Percentiles rank a stretch among this genome's conserved stretches.
phyloP scores from a whole-genome alignment of 73 alveolate species.

The Blepharisma stoltei region DNA sequence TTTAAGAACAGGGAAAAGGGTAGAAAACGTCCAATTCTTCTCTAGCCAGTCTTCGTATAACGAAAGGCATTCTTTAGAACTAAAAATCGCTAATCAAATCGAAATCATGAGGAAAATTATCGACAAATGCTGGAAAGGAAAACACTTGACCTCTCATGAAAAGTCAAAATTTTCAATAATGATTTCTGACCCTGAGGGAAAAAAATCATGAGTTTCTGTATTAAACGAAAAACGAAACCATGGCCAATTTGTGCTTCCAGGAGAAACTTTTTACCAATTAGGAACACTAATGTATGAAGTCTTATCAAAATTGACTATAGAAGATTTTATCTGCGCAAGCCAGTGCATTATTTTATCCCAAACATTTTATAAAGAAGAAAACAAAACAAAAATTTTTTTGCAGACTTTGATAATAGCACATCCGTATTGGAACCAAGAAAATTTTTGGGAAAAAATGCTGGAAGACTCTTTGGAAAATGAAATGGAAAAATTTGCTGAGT shows the following conservation, averaged over 20 bases:
- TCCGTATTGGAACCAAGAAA: neutral
- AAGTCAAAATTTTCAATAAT: neutral
- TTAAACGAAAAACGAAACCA: neutral
- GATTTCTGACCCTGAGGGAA: neutral
- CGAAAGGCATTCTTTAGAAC: neutral
- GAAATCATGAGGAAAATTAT: neutral
- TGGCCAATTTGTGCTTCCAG: neutral
- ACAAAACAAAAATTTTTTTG: neutral
- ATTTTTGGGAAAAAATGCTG: slow-evolving; percentile 16
- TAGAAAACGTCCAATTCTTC: neutral
- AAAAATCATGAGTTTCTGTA: neutral
- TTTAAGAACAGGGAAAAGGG: neutral
- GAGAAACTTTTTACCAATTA: neutral
- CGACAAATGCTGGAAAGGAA: neutral
- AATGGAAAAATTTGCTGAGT: too few species aligned
- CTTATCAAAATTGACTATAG: neutral
- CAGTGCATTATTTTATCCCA: slow-evolving; percentile 16
- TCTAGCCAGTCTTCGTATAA: neutral
- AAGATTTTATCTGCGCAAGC: neutral
- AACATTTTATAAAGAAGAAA: slow-evolving; percentile 17
- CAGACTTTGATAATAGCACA: neutral
- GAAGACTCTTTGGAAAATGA: neutral
- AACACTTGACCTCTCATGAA: neutral
- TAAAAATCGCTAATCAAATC: neutral
- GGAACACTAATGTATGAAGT: neutral